phyloP scores from a whole-genome alignment of 306 rosid genomes.

The Vigna angularis region DNA sequence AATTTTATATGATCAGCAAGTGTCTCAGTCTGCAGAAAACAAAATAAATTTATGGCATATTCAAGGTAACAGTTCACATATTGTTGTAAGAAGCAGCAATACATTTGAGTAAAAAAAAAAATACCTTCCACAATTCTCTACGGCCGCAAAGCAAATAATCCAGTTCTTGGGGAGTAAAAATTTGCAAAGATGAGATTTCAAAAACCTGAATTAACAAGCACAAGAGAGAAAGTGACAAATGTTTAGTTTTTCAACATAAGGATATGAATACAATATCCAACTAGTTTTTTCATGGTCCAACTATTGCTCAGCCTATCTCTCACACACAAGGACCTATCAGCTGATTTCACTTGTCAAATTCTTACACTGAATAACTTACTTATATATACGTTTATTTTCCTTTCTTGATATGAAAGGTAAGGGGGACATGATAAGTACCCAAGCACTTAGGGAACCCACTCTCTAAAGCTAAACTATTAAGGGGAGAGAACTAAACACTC shows the following conservation, averaged over 20 bases:
- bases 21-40: slow-evolving; percentile 76
- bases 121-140: slow-evolving; percentile 97
- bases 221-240: slow-evolving; percentile 3
- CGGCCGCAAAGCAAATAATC: slow-evolving; percentile 97
- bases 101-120: neutral
- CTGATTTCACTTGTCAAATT: neutral
- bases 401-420: slow-evolving; percentile 6
- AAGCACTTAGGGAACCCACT: no score
- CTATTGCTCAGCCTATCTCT: slow-evolving; percentile 23
- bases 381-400: neutral
- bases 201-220: slow-evolving; percentile 71
- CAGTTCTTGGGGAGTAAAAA: slow-evolving; percentile 87
- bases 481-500: no score
- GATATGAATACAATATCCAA: slow-evolving; percentile 20
- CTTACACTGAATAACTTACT: neutral
- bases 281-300: neutral
- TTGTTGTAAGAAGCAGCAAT: slow-evolving; percentile 2
- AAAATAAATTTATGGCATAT: neutral
- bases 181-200: slow-evolving; percentile 82
- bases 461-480: no score
- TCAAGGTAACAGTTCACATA: slow-evolving; percentile 22
- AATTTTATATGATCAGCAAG: slow-evolving; percentile 94
- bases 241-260: slow-evolving; percentile 28
- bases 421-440: neutral
- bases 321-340: neutral